phyloP scores from a whole-genome alignment of 352 stramenopile genomes.

The Globisporangium nodosum region DNA sequence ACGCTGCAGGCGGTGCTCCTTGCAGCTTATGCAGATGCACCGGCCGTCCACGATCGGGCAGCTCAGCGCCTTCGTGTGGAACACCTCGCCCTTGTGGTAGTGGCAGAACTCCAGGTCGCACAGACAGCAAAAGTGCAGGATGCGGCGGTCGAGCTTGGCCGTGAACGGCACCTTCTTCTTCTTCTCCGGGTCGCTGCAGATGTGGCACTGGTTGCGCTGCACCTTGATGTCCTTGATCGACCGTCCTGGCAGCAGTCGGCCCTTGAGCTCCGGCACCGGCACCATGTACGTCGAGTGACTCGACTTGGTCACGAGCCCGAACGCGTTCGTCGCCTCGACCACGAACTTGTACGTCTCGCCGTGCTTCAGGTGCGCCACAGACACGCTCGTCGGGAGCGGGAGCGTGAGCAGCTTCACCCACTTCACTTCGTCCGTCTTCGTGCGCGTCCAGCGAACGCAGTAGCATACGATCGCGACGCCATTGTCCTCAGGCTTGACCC shows the following conservation, averaged over 20 bases:
- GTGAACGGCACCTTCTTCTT: constrained; percentile 67
- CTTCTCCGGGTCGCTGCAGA: constrained; percentile 57
- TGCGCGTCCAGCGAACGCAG: constrained; percentile 71
- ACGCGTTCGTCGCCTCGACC: constrained; percentile 77
- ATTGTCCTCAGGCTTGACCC: constrained; percentile 76
- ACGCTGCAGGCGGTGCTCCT: constrained; percentile 52
- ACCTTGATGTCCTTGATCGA: constrained; percentile 30
- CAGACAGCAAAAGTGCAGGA: constrained; percentile 78
- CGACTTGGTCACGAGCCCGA: constrained; percentile 66
- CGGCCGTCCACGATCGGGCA: constrained; percentile 74
- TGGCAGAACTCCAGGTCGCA: constrained; percentile 83
- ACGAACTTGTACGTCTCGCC: constrained; percentile 85
- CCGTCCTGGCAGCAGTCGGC: constrained; percentile 40
- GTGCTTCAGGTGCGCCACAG: constrained; percentile 54
- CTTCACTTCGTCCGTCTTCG: constrained; percentile 71
- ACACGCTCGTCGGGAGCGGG: constrained; percentile 57
- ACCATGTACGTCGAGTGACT: constrained; percentile 86
- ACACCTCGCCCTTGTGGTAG: constrained; percentile 75
- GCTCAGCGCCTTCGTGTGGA: constrained; percentile 72
- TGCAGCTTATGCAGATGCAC: constrained; percentile 71
- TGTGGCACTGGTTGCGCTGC: constrained; percentile 64
- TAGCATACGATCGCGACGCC: constrained; percentile 81
- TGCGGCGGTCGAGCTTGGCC: constrained; percentile 54
- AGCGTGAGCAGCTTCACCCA: constrained; percentile 71
- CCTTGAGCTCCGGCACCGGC: constrained; percentile 65